phyloP scores from a whole-genome alignment of 169 alveolate species.

The Cardiosporidium cionae region DNA sequence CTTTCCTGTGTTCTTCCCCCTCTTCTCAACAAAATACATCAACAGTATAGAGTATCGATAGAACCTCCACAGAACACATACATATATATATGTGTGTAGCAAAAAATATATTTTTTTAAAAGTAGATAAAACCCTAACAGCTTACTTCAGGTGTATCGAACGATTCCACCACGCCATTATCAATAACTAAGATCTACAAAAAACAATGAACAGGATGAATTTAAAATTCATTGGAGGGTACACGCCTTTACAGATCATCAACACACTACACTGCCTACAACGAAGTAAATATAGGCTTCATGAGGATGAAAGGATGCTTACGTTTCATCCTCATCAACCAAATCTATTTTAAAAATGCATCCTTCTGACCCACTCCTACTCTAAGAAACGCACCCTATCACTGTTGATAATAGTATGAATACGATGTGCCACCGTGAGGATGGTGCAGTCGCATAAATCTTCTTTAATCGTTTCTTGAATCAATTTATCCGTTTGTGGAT shows the following conservation, averaged over 20 bases:
- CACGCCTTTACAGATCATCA: too few species aligned
- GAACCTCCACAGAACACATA: not conserved
- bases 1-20: too few species aligned
- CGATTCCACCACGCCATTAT: not conserved
- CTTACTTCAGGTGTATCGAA: not conserved
- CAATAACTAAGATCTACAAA: not conserved
- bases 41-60: not conserved
- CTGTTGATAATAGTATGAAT: slow-evolving; percentile 66
- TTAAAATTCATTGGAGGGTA: not conserved
- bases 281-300: too few species aligned
- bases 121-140: too few species aligned
- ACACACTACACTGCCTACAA: too few species aligned
- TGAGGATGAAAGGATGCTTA: too few species aligned
- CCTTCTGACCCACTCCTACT: too few species aligned
- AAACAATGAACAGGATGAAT: not conserved
- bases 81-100: not conserved
- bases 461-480: slow-evolving; percentile 47
- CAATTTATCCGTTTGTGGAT: slow-evolving; percentile 53
- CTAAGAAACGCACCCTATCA: slow-evolving; percentile 47
- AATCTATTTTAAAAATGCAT: too few species aligned
- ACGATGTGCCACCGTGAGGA: slow-evolving; percentile 75
- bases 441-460: slow-evolving; percentile 59
- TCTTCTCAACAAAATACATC: too few species aligned
- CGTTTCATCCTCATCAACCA: too few species aligned
- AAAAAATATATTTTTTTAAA: too few species aligned